Base-by-base conservation (phyloP, 2,329 filamentous ascomycete species). In the Colletotrichum siamense region DNA sequence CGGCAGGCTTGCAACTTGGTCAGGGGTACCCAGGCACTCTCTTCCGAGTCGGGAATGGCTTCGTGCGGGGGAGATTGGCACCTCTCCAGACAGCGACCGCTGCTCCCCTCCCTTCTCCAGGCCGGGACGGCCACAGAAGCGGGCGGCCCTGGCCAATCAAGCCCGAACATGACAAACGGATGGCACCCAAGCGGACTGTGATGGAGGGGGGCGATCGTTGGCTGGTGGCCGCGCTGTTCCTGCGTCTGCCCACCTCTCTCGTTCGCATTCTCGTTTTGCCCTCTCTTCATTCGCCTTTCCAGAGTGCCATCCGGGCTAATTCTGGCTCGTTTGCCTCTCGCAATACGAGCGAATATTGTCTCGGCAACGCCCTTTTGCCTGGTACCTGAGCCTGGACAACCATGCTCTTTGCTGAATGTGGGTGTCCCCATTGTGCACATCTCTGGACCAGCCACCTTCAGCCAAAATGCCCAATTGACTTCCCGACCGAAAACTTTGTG, bases 11-110 rank as follows among this genome's bases (percentile, higher is more conserved):
- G 73, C 39, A 68, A 34, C 64, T 49, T 49, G 44, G 57, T 30
- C 62, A 75, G 73, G 73, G 73, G 68, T 16, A 49, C 44, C 44
- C n/a, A 30, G 32, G 30, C 34, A 62, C 44, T 16, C 39, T 30
- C 9, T 61, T 32, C 69, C 68, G 8, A 61, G 44, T 61, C 15
- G 10, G 65, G 70, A 61, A 67, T 75, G 49, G 73, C 73, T 49
- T 75, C 68, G 72, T 75, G 72, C 72, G 72, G 72, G 72, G 72
- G 72, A 71, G 49, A 71, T 71, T 74, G 71, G 71, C 55, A 57
- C 26, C 55, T 65, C 59, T 62, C 61, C 69, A 57, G 59, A 52
- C 39, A 30, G 30, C 16, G n/a, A 63, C 12, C 44, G 28, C 28
- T 28, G 22, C 44, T 16, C 61, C 39, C 59, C 44, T 49, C 24